Conservation (phyloP, 306 rosid species). For the Spatholobus suberectus region DNA sequence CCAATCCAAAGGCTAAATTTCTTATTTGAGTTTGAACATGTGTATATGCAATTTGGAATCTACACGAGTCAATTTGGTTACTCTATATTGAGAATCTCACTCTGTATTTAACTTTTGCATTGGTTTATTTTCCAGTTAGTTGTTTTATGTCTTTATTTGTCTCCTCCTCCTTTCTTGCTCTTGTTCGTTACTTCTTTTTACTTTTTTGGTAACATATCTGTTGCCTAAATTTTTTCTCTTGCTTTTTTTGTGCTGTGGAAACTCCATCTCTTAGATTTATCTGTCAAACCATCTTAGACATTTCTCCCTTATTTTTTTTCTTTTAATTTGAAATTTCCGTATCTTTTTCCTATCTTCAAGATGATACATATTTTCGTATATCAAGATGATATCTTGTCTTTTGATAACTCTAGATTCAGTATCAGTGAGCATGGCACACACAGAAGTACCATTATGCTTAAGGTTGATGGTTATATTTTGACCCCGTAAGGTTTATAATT, state of each 20-base stretch:
- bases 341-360: background rate
- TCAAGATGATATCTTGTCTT: constrained; percentile 15
- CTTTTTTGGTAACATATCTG: background rate
- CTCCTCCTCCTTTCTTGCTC: background rate
- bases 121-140: constrained; percentile 5
- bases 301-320: background rate
- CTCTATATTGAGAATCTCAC: background rate
- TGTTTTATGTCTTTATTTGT: background rate
- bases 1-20: background rate
- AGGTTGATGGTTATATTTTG: constrained; percentile 1
- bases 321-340: constrained; percentile 3
- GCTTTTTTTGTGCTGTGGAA: constrained; percentile 1
- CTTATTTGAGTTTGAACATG: background rate
- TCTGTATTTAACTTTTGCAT: background rate
- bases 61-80: background rate
- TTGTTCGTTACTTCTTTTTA: background rate
- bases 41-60: background rate
- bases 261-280: background rate
- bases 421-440: background rate
- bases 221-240: background rate
- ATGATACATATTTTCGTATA: background rate
- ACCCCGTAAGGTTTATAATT: background rate
- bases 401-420: background rate
- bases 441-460: background rate
- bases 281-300: constrained; percentile 15